phyloP scores from a whole-genome alignment of 2,329 filamentous ascomycete genomes.

The Emydomyces testavorans region DNA sequence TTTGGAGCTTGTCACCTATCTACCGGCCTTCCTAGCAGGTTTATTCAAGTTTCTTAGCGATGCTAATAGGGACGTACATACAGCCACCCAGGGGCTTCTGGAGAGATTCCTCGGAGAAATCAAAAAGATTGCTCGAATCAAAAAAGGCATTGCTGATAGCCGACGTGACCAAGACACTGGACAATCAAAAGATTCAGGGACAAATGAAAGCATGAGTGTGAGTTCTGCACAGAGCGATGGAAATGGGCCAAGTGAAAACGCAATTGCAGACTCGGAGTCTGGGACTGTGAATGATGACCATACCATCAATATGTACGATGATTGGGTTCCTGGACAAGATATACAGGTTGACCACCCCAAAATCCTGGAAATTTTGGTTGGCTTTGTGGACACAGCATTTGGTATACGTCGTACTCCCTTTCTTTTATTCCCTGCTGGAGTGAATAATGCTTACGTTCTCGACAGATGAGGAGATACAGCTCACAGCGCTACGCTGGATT shows the following conservation, averaged over 20 bases:
- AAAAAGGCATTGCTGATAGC: slow-evolving; percentile 82
- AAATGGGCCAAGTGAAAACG: slow-evolving; percentile 44
- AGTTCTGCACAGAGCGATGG: slow-evolving; percentile 38
- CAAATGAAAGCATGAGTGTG: slow-evolving; percentile 54
- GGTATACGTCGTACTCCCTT: slow-evolving; percentile 39
- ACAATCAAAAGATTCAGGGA: slow-evolving; percentile 58
- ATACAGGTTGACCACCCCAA: slow-evolving; percentile 86
- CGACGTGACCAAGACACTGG: slow-evolving; percentile 56
- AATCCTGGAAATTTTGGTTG: slow-evolving; percentile 82
- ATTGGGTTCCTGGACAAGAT: slow-evolving; percentile 96
- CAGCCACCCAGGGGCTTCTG: slow-evolving; percentile 75
- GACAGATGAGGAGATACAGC: slow-evolving; percentile 75
- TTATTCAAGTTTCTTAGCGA: slow-evolving; percentile 87
- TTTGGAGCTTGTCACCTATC: slow-evolving; percentile 79
- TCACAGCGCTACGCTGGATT: slow-evolving; percentile 89
- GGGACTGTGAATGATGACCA: slow-evolving; percentile 45
- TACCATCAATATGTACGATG: slow-evolving; percentile 59
- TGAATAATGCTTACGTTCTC: slow-evolving; percentile 15
- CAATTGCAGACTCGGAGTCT: slow-evolving; percentile 39
- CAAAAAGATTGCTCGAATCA: slow-evolving; percentile 82
- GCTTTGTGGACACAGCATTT: slow-evolving; percentile 70
- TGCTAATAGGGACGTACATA: slow-evolving; percentile 84
- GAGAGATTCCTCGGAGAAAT: slow-evolving; percentile 90
- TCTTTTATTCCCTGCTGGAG: neutral
- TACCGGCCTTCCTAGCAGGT: slow-evolving; percentile 83